phyloP scores from a whole-genome alignment of 306 rosid genomes.

The Canavalia ensiformis region DNA sequence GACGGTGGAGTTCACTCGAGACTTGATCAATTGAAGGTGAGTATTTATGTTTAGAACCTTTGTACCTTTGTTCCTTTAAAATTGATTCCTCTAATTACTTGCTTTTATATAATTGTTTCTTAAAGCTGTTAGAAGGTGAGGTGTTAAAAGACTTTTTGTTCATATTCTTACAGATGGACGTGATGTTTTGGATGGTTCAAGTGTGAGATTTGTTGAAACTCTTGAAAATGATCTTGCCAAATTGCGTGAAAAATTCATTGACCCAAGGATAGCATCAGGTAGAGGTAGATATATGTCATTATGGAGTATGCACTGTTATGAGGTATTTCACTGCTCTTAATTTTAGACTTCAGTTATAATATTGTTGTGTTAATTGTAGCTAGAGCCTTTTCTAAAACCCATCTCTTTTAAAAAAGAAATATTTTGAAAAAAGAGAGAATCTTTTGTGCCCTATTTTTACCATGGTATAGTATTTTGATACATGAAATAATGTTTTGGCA shows the following conservation, averaged over 20 bases:
- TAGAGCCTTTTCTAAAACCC: no score
- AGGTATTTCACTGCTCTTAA: slow-evolving; percentile 51
- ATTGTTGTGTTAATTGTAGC: no score
- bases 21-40: slow-evolving; percentile 77
- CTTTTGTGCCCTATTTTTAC: no score
- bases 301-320: slow-evolving; percentile 84
- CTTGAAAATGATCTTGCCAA: slow-evolving; percentile 83
- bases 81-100: slow-evolving; percentile 13
- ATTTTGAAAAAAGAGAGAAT: no score
- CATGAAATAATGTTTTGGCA: no score
- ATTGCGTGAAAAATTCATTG: slow-evolving; percentile 80
- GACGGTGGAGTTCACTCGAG: slow-evolving; percentile 96
- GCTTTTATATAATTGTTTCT: slow-evolving; percentile 74
- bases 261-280: slow-evolving; percentile 93
- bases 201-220: slow-evolving; percentile 85
- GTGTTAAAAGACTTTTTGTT: slow-evolving; percentile 85
- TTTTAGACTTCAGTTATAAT: no score
- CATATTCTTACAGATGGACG: slow-evolving; percentile 97
- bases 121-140: slow-evolving; percentile 77
- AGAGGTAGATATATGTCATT: slow-evolving; percentile 98
- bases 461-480: no score
- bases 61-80: neutral
- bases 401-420: no score
- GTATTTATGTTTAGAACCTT: slow-evolving; percentile 12
- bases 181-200: slow-evolving; percentile 98